phyloP scores from a whole-genome alignment of 345 rosid genomes.

The Moricandia moricandioides region DNA sequence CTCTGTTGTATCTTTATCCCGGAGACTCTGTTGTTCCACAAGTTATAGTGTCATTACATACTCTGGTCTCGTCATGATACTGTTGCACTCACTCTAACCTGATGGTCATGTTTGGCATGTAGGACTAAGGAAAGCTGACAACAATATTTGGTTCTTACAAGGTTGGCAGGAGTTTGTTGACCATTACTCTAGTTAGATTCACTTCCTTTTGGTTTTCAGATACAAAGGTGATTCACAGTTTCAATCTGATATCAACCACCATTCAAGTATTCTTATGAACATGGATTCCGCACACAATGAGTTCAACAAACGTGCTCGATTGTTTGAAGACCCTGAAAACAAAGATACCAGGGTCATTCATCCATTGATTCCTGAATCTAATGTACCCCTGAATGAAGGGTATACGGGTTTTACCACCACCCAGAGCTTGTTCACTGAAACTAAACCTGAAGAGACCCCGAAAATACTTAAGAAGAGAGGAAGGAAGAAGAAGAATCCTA shows the following conservation, averaged over 20 bases:
- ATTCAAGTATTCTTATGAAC: slow-evolving; percentile 27
- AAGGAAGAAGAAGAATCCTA: slow-evolving; percentile 62
- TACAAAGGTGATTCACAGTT: background rate
- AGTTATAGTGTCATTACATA: too few species aligned
- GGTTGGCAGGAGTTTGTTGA: background rate
- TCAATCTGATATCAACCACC: slow-evolving; percentile 14
- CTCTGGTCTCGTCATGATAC: slow-evolving; percentile 13
- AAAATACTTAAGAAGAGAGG: slow-evolving; percentile 54
- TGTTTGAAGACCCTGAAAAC: slow-evolving; percentile 65
- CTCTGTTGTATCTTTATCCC: background rate
- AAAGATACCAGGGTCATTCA: slow-evolving; percentile 39
- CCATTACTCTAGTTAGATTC: background rate
- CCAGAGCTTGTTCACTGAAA: slow-evolving; percentile 50
- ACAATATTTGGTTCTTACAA: slow-evolving; percentile 66
- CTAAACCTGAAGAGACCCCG: slow-evolving; percentile 40
- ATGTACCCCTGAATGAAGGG: slow-evolving; percentile 34
- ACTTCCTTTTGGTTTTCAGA: background rate
- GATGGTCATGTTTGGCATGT: slow-evolving; percentile 63
- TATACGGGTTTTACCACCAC: slow-evolving; percentile 41
- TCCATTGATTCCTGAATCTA: slow-evolving; percentile 29
- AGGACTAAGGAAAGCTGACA: slow-evolving; percentile 64
- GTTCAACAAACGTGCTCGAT: slow-evolving; percentile 55
- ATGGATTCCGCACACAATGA: slow-evolving; percentile 36
- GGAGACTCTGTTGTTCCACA: too few species aligned
- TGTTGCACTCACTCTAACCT: slow-evolving; percentile 62